Conservation (phyloP, 139 green algal genomes). For the Closterium sp. region DNA sequence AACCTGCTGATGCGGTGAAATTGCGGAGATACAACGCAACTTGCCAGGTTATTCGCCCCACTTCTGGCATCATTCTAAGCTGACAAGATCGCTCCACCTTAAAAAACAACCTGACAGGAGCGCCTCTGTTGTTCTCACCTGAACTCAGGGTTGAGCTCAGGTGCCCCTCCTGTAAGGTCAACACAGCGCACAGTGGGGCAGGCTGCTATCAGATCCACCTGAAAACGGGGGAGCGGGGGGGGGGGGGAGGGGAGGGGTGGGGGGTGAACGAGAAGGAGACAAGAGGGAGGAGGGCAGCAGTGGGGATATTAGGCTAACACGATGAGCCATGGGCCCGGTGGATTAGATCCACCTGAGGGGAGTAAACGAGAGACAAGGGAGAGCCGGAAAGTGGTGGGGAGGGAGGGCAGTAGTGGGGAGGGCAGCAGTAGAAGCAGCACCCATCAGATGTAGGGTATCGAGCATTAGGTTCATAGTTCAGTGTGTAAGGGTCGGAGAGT, state of each 20-base stretch:
- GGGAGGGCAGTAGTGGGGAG: not conserved
- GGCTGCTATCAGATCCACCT: conserved; percentile 66
- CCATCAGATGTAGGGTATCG: too few species aligned
- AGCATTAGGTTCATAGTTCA: too few species aligned
- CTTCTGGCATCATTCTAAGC: not conserved
- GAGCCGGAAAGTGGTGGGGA: not conserved
- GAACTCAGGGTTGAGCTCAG: conserved; percentile 87
- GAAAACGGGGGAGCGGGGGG: not conserved
- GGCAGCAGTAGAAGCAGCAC: too few species aligned
- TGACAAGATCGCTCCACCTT: not conserved
- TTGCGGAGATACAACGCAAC: too few species aligned
- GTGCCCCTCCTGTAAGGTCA: conserved; percentile 92
- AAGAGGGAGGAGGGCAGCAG: not conserved
- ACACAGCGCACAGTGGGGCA: conserved; percentile 64
- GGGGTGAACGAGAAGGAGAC: not conserved
- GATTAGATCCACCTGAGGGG: not conserved
- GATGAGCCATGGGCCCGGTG: too few species aligned
- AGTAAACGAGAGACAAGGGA: not conserved
- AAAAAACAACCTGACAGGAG: not conserved
- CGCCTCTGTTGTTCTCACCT: conserved; percentile 38
- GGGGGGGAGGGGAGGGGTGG: too few species aligned
- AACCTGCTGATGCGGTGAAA: too few species aligned
- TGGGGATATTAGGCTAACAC: too few species aligned
- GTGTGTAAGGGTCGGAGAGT: too few species aligned
- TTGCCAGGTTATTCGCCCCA: too few species aligned